Conservation (phyloP, 169 alveolate species). For the Condylostoma magnum region DNA sequence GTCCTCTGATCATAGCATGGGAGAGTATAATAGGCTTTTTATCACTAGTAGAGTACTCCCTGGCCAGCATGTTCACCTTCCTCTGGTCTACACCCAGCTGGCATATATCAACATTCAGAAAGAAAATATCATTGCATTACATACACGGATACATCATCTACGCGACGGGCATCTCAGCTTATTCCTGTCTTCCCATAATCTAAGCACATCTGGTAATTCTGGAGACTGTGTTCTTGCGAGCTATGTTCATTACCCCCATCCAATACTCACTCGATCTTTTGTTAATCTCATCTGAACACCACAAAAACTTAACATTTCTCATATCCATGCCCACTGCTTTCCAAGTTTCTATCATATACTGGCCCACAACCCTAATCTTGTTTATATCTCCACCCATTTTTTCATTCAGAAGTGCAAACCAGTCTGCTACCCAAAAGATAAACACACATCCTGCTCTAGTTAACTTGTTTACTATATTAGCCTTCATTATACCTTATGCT, state of each 20-base stretch:
- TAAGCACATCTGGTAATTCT: conserved; percentile 97
- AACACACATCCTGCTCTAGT: conserved; percentile 96
- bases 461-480: conserved; percentile 89
- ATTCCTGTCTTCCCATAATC: conserved; percentile 98
- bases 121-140: conserved; percentile 99
- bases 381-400: conserved; percentile 98
- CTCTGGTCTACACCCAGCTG: conserved; percentile 99
- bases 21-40: conserved; percentile 92
- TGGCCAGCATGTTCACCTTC: conserved; percentile 98
- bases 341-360: conserved; percentile 98
- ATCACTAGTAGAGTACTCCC: conserved; percentile 84
- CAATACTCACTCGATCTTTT: conserved; percentile 94
- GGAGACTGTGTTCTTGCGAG: conserved; percentile 88
- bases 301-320: conserved; percentile 94
- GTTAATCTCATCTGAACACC: conserved; percentile 99
- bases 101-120: conserved; percentile 97
- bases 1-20: conserved; percentile 96
- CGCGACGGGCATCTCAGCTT: conserved; percentile 82
- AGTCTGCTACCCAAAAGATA: conserved; percentile 99
- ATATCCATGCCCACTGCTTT: conserved; percentile 99
- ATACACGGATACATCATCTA: conserved; percentile 91
- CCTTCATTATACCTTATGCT: conserved; percentile 95
- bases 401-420: conserved; percentile 98
- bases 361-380: conserved; percentile 94
- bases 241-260: conserved; percentile 95